These are phyloP conservation scores for Kwoniella mangroviensis DNA, from an alignment of 768 basidiomycete genomes.

Conservation along the genomic window DNA sequence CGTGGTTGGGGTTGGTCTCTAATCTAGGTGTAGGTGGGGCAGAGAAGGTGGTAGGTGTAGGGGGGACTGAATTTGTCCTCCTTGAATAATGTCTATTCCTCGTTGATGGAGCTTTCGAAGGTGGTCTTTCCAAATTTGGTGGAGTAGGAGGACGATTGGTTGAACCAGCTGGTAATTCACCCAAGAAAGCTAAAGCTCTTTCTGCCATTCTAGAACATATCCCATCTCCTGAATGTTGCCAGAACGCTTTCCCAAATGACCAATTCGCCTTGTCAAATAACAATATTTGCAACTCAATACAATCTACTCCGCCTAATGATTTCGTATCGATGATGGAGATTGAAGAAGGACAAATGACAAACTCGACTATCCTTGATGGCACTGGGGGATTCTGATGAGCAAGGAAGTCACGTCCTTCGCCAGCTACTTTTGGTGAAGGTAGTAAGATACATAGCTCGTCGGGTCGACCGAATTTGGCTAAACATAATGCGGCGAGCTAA, in stretches of 20 bases:
- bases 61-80: slow-evolving; percentile 43
- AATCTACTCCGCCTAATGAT: slow-evolving; percentile 49
- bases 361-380: slow-evolving; percentile 65
- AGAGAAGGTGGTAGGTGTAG: slow-evolving; percentile 1
- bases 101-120: slow-evolving; percentile 39
- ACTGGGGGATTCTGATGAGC: slow-evolving; percentile 63
- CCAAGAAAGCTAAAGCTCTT: slow-evolving; percentile 73
- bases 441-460: slow-evolving; percentile 80
- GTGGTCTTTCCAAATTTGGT: slow-evolving; percentile 18
- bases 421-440: slow-evolving; percentile 73
- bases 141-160: slow-evolving; percentile 16
- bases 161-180: slow-evolving; percentile 58
- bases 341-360: slow-evolving; percentile 67
- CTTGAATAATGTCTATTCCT: slow-evolving; percentile 56
- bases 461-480: slow-evolving; percentile 73
- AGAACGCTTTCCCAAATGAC: slow-evolving; percentile 81
- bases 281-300: slow-evolving; percentile 75
- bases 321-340: slow-evolving; percentile 32
- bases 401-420: slow-evolving; percentile 72
- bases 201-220: slow-evolving; percentile 88
- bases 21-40: slow-evolving; percentile 60
- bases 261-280: slow-evolving; percentile 71
- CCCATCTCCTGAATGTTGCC: slow-evolving; percentile 92
- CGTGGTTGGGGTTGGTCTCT: neutral
- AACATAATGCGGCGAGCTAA: slow-evolving; percentile 78